Evolutionary conservation across 306 rosid species (phyloP).

Genomic region (Alnus glutinosa): DNA sequence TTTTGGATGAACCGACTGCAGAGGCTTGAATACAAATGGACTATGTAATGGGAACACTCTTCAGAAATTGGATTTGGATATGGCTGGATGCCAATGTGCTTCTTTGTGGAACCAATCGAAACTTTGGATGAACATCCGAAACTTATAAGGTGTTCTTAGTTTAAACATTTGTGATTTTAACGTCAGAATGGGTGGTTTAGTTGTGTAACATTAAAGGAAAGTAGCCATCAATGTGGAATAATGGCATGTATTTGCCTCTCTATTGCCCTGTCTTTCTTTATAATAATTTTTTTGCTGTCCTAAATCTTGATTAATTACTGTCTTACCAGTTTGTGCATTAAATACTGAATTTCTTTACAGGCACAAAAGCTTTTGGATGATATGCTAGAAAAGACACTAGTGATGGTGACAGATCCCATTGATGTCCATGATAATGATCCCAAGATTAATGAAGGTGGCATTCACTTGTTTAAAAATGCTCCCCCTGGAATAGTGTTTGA

Average conservation of each 20-base stretch:
- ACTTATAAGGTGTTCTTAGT: background rate
- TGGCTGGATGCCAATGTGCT: background rate
- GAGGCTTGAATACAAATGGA: background rate
- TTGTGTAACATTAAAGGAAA: background rate
- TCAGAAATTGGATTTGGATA: background rate
- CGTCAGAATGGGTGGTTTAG: background rate
- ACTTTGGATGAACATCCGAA: background rate
- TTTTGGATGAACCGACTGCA: background rate
- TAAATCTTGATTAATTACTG: background rate
- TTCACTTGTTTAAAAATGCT: conserved; percentile 82
- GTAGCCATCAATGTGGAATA: background rate
- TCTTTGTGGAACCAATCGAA: background rate
- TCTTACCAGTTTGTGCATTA: conserved; percentile 8
- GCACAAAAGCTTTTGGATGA: conserved; percentile 78
- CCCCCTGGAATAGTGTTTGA: conserved; percentile 73
- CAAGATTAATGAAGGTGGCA: conserved; percentile 43
- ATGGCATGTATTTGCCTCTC: background rate
- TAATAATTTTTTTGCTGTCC: background rate
- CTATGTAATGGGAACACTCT: background rate
- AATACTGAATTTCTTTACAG: conserved; percentile 40
- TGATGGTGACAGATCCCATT: conserved; percentile 54
- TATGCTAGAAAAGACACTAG: conserved; percentile 63
- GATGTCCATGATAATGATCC: conserved; percentile 43
- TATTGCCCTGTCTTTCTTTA: background rate
- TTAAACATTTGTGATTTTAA: background rate